Evolutionary conservation across 257 asterid species (phyloP).

Genomic region (Penstemon newberryi): DNA sequence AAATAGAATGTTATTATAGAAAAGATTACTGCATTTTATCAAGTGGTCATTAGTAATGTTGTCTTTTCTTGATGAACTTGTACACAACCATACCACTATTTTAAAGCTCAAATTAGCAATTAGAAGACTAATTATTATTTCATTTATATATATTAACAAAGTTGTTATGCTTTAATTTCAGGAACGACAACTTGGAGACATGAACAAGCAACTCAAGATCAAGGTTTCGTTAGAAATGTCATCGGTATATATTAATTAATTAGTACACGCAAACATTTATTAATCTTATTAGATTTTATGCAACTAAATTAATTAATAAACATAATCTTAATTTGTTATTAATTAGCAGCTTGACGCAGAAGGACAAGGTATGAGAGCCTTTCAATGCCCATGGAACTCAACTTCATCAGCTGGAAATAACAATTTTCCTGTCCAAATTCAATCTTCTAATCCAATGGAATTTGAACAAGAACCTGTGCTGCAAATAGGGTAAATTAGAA

Average conservation of each 20-base stretch:
- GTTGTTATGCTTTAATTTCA: conserved; percentile 24
- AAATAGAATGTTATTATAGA: too few species aligned
- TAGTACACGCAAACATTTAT: too few species aligned
- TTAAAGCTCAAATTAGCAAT: too few species aligned
- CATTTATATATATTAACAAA: neutral
- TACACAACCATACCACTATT: too few species aligned
- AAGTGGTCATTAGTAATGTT: too few species aligned
- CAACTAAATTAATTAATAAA: too few species aligned
- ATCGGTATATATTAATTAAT: conserved; percentile 36
- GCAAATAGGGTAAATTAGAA: conserved; percentile 65
- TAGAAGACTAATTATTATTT: neutral
- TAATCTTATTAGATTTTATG: too few species aligned
- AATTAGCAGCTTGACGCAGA: conserved; percentile 63
- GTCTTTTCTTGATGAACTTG: too few species aligned
- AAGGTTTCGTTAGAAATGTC: conserved; percentile 78
- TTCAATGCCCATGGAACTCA: conserved; percentile 56
- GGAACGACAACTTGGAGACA: conserved; percentile 88
- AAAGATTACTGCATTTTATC: too few species aligned
- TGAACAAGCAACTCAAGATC: conserved; percentile 83
- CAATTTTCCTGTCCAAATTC: conserved; percentile 40
- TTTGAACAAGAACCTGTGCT: conserved; percentile 54
- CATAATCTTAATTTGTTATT: neutral
- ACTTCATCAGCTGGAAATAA: conserved; percentile 39
- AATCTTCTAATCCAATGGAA: conserved; percentile 52
- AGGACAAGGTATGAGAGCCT: conserved; percentile 43